Conservation (phyloP, 805 yeast species). For the Sporopachydermia lactativora region DNA sequence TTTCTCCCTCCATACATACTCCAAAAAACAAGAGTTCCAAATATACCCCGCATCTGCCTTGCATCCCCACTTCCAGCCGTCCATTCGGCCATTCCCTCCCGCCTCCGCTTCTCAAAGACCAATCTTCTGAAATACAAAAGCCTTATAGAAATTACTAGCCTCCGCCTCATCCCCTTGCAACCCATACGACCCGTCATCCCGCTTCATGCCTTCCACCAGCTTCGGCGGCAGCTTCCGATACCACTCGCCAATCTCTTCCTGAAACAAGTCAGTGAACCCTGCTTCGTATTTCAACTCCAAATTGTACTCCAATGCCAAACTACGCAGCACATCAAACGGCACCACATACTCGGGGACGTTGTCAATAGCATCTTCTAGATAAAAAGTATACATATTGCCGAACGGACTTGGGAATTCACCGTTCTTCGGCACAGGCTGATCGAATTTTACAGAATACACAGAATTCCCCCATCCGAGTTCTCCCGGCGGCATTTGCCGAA, state of each 20-base stretch:
- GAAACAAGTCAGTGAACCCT: conserved; percentile 72
- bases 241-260: conserved; percentile 61
- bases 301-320: conserved; percentile 73
- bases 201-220: conserved; percentile 52
- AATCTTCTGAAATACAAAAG: conserved; percentile 66
- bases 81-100: no score
- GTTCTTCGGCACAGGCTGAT: conserved; percentile 60
- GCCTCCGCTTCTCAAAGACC: no score
- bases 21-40: no score
- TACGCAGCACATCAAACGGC: conserved; percentile 79
- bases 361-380: conserved; percentile 83
- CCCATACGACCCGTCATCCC: conserved; percentile 72
- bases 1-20: no score
- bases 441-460: conserved; percentile 69
- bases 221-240: conserved; percentile 42
- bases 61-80: no score
- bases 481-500: conserved; percentile 37
- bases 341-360: conserved; percentile 95
- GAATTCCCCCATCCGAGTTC: conserved; percentile 72
- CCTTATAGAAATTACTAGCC: conserved; percentile 71
- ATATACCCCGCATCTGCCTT: no score
- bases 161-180: conserved; percentile 85
- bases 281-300: conserved; percentile 56
- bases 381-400: conserved; percentile 77
- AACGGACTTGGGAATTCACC: conserved; percentile 62